Conservation (phyloP, 305 asterid genomes). For the Fraxinus velutina region DNA sequence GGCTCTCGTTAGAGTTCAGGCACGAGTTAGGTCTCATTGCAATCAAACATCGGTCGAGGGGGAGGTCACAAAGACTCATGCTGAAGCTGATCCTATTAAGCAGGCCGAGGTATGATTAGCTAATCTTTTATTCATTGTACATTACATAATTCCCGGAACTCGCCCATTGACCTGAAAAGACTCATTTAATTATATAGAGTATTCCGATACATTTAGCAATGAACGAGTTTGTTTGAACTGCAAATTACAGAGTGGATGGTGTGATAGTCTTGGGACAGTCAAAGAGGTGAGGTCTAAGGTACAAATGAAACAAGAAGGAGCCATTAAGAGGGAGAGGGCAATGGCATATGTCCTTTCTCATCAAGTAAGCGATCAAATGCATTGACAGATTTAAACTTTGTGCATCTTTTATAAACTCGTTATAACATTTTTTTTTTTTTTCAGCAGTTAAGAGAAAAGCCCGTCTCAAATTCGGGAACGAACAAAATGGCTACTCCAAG, state of each 20-base stretch:
- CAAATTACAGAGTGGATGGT: conserved; percentile 69
- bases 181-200: too few relatives aligned
- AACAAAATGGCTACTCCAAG: conserved; percentile 27
- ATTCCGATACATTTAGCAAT: too few relatives aligned
- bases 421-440: not conserved
- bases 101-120: conserved; percentile 56
- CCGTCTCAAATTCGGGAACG: conserved; percentile 23
- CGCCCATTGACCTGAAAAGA: too few relatives aligned
- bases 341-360: conserved; percentile 65
- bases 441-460: conserved; percentile 40
- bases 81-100: conserved; percentile 43
- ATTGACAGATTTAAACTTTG: not conserved
- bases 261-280: conserved; percentile 69
- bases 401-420: not conserved
- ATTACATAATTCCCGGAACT: too few relatives aligned
- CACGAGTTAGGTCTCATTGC: conserved; percentile 68
- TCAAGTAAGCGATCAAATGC: conserved; percentile 26
- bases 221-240: not conserved
- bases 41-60: conserved; percentile 36
- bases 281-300: conserved; percentile 69
- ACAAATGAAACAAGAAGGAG: conserved; percentile 85
- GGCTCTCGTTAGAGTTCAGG: conserved; percentile 79
- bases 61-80: conserved; percentile 14
- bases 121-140: too few relatives aligned
- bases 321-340: conserved; percentile 84